Conservation (phyloP, 2,329 filamentous ascomycete species). For the Aspergillus amoenus region DNA sequence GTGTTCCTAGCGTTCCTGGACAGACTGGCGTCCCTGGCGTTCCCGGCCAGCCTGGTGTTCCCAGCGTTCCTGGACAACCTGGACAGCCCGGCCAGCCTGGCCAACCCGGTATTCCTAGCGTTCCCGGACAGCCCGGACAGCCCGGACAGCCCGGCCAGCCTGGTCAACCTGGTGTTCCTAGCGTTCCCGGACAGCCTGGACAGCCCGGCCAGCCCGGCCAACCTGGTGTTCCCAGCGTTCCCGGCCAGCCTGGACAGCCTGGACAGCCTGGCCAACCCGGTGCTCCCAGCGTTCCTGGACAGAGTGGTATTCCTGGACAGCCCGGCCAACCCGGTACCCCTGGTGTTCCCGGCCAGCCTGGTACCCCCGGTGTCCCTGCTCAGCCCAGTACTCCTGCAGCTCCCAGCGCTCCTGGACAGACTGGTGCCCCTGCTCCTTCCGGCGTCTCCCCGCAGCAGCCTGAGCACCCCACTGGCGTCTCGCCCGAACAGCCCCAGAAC, state of each 20-base stretch:
- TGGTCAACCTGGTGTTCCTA: conserved; percentile 4
- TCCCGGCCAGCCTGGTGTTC: conserved; percentile 6
- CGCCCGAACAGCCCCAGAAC: conserved; percentile 3
- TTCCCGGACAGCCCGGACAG: not conserved
- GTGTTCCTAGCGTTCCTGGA: not conserved
- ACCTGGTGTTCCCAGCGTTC: conserved; percentile 5
- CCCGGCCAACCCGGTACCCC: conserved; percentile 8
- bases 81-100: not conserved
- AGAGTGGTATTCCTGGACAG: not conserved
- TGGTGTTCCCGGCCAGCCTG: conserved; percentile 3
- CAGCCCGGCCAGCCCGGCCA: not conserved
- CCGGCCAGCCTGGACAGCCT: conserved; percentile 8
- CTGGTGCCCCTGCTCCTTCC: conserved; percentile 10
- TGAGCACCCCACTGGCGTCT: not conserved
- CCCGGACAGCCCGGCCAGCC: not conserved
- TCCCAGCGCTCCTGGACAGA: not conserved
- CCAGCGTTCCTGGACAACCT: conserved; percentile 6
- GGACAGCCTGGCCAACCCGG: not conserved
- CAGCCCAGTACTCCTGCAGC: conserved; percentile 2
- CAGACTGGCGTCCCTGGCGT: not conserved
- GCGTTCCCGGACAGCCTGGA: conserved; percentile 1
- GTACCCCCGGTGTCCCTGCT: conserved; percentile 8
- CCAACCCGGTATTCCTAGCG: not conserved
- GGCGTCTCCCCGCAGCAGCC: conserved; percentile 3
- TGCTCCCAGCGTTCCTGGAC: not conserved